phyloP scores from a whole-genome alignment of 176 grass and related monocot species.

The Cocos nucifera region DNA sequence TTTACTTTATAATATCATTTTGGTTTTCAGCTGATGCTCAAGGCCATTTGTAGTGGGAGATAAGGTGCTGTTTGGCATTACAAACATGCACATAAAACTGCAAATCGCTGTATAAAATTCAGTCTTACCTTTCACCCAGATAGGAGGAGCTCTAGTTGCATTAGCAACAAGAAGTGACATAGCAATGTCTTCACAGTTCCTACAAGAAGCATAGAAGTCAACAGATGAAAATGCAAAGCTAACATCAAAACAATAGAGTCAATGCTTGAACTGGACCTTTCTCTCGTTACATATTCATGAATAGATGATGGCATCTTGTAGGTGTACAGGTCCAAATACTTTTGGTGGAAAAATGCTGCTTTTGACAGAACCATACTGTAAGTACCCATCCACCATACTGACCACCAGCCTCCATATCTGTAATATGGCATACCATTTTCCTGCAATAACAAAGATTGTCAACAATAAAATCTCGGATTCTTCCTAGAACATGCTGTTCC shows the following conservation, averaged over 20 bases:
- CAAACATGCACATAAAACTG: too few species aligned
- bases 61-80: too few species aligned
- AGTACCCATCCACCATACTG: constrained; percentile 91
- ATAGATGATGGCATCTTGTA: constrained; percentile 51
- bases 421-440: constrained; percentile 21
- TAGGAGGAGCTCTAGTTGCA: constrained; percentile 13
- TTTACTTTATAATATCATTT: too few species aligned
- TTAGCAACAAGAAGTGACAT: constrained; percentile 18
- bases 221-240: not conserved
- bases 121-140: constrained; percentile 14
- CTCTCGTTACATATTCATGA: constrained; percentile 25
- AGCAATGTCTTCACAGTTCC: constrained; percentile 20
- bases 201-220: not conserved
- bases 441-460: constrained; percentile 23
- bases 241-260: too few species aligned
- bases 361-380: constrained; percentile 97
- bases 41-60: too few species aligned
- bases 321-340: constrained; percentile 71
- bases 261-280: not conserved
- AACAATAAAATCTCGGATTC: too few species aligned
- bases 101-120: too few species aligned
- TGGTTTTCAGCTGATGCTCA: too few species aligned
- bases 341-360: constrained; percentile 63
- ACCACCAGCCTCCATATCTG: constrained; percentile 89
- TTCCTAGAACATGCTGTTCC: too few species aligned